Conservation (phyloP, 2,329 filamentous ascomycete genomes). For the Lachnum nothofagi region DNA sequence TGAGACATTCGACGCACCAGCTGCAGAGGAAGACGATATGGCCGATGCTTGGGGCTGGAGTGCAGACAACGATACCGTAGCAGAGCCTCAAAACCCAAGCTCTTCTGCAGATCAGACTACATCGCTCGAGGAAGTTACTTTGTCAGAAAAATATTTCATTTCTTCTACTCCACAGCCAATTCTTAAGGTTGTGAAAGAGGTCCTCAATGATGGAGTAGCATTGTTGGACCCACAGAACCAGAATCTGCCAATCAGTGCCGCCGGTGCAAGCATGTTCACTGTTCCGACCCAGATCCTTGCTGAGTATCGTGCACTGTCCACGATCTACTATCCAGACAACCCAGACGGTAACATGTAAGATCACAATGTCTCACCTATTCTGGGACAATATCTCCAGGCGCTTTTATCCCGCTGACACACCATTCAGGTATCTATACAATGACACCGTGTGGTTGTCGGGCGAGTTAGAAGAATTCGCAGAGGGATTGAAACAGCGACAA, state of each 20-base stretch:
- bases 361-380: background rate
- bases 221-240: slow-evolving; percentile 51
- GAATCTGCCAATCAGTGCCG: slow-evolving; percentile 56
- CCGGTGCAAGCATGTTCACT: slow-evolving; percentile 64
- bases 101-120: background rate
- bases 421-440: slow-evolving; percentile 64
- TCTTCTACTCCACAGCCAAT: slow-evolving; percentile 82
- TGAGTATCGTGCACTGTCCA: slow-evolving; percentile 73
- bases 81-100: slow-evolving; percentile 18
- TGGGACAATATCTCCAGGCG: too few relatives aligned
- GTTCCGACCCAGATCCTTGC: slow-evolving; percentile 68
- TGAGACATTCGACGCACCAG: slow-evolving; percentile 8
- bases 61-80: slow-evolving; percentile 52
- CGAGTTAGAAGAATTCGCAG: slow-evolving; percentile 45
- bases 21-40: slow-evolving; percentile 34
- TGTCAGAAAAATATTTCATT: slow-evolving; percentile 82
- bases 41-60: slow-evolving; percentile 73
- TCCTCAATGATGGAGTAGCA: slow-evolving; percentile 56
- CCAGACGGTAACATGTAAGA: slow-evolving; percentile 60
- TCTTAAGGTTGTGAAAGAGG: slow-evolving; percentile 56
- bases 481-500: slow-evolving; percentile 48
- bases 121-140: slow-evolving; percentile 54
- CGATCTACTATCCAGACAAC: slow-evolving; percentile 64
- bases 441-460: slow-evolving; percentile 61
- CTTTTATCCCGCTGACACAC: too few relatives aligned